phyloP scores from a whole-genome alignment of 768 basidiomycete species.

The Naematelia encephala region DNA sequence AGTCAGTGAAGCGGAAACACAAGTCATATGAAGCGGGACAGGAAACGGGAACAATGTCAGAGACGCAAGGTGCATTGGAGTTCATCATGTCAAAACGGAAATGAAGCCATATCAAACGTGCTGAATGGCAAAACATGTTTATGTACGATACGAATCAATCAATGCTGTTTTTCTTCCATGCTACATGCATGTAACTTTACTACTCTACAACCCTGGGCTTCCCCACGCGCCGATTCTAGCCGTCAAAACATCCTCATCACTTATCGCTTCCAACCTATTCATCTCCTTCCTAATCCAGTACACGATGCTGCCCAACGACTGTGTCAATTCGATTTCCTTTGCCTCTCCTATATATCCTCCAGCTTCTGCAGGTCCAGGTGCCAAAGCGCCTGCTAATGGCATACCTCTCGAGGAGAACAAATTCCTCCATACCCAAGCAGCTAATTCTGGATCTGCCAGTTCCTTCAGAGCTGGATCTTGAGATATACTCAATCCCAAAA shows the following conservation, averaged over 20 bases:
- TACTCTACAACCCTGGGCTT: neutral
- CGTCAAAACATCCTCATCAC: constrained; percentile 53
- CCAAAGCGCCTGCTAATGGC: neutral
- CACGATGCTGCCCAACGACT: constrained; percentile 68
- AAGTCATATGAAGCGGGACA: too few relatives aligned
- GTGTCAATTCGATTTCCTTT: constrained; percentile 62
- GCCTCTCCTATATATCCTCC: constrained; percentile 23
- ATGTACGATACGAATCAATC: too few relatives aligned
- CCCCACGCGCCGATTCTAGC: constrained; percentile 49
- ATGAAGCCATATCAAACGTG: too few relatives aligned
- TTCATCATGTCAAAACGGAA: too few relatives aligned
- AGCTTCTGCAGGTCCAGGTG: constrained; percentile 19
- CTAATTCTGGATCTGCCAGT: constrained; percentile 74
- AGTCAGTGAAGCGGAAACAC: too few relatives aligned
- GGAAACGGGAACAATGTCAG: too few relatives aligned
- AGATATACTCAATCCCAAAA: constrained; percentile 68
- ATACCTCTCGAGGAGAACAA: constrained; percentile 70
- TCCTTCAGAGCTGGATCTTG: constrained; percentile 64
- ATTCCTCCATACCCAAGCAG: constrained; percentile 87
- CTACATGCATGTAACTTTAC: too few relatives aligned
- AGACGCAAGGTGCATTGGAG: too few relatives aligned
- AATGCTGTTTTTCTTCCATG: too few relatives aligned
- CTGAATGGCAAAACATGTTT: too few relatives aligned
- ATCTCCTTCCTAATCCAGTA: constrained; percentile 70
- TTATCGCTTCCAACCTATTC: constrained; percentile 61